A percentile compares a stretch with the other conserved stretches of the same genome.
Evolutionary conservation across 345 rosid species (phyloP).

Genomic region (Brassica cretica): DNA sequence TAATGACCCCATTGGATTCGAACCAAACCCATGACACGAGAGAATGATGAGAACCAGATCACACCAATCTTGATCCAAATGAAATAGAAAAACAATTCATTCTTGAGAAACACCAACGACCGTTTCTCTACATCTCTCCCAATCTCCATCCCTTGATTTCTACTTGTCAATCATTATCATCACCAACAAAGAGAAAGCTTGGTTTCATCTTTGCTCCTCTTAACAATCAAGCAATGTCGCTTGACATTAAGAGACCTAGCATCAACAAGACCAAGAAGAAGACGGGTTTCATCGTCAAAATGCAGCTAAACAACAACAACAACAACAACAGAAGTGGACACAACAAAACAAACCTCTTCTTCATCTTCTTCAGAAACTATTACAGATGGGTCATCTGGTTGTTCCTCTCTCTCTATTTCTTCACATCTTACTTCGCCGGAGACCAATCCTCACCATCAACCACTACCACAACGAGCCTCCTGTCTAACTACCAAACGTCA

Average conservation of each 20-base stretch:
- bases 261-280: slow-evolving; percentile 33
- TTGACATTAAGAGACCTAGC: slow-evolving; percentile 33
- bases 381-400: slow-evolving; percentile 89
- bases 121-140: slow-evolving; percentile 41
- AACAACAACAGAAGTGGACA: slow-evolving; percentile 40
- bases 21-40: slow-evolving; percentile 40
- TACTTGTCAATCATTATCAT: slow-evolving; percentile 39
- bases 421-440: slow-evolving; percentile 59
- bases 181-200: slow-evolving; percentile 43
- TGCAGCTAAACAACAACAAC: slow-evolving; percentile 50
- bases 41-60: slow-evolving; percentile 37
- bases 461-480: slow-evolving; percentile 32
- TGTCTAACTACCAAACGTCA: slow-evolving; percentile 44
- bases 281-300: slow-evolving; percentile 59
- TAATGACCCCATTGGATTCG: slow-evolving; percentile 24
- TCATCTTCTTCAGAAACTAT: slow-evolving; percentile 51
- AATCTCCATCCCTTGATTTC: slow-evolving; percentile 47
- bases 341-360: slow-evolving; percentile 45
- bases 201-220: slow-evolving; percentile 44
- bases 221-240: slow-evolving; percentile 30
- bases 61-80: slow-evolving; percentile 32
- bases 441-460: slow-evolving; percentile 48
- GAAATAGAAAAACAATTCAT: slow-evolving; percentile 2
- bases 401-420: slow-evolving; percentile 68
- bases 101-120: slow-evolving; percentile 44